A percentile compares a stretch with the other conserved stretches of the same genome.
Evolutionary conservation across 2,329 filamentous ascomycete genomes (phyloP).

Genomic region (Talaromyces sp.): DNA sequence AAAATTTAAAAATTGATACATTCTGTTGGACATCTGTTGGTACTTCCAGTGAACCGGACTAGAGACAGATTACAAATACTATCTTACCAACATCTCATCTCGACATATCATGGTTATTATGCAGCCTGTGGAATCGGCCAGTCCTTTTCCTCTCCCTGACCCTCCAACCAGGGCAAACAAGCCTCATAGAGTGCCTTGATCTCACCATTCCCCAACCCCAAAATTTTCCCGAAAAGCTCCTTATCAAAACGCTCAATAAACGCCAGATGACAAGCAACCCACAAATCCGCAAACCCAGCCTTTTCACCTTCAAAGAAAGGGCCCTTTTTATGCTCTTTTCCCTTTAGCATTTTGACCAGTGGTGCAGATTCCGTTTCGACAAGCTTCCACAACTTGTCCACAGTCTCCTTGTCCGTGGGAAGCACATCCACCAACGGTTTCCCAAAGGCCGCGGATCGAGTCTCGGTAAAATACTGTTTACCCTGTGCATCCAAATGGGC

Average conservation of each 20-base stretch:
- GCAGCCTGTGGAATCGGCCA: neutral
- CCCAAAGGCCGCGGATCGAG: neutral
- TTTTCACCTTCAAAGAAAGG: neutral
- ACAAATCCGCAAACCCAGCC: neutral
- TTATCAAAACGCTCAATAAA: neutral
- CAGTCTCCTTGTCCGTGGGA: neutral
- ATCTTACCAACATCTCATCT: neutral
- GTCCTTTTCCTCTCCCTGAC: neutral
- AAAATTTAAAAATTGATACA: no score
- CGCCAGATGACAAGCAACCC: neutral
- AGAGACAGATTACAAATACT: neutral
- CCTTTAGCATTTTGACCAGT: neutral
- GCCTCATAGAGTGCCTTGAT: neutral
- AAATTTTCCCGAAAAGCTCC: neutral
- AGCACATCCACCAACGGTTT: neutral
- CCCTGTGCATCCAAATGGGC: neutral
- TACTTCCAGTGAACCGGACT: no score
- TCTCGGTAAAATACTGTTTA: neutral
- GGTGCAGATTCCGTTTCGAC: neutral
- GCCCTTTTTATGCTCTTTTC: neutral
- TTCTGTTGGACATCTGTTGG: no score
- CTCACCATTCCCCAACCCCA: neutral
- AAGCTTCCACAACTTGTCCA: neutral
- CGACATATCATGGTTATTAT: neutral
- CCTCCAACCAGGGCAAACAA: neutral